Evolutionary conservation across 768 basidiomycete genomes (phyloP).

Genomic region (Psilocybe tampanensis): DNA sequence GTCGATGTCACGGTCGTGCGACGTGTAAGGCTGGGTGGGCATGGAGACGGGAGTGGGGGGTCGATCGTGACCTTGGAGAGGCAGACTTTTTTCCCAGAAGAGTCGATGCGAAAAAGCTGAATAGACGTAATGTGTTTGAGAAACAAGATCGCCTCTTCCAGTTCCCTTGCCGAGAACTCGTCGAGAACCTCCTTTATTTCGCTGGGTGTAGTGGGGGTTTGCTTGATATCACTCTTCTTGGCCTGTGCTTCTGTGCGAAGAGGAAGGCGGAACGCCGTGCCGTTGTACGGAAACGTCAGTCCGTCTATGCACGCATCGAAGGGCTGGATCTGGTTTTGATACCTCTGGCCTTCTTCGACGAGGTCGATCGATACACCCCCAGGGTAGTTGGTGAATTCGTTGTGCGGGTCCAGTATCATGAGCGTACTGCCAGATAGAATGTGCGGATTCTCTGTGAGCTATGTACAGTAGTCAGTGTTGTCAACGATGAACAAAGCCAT

Average conservation of each 20-base stretch:
- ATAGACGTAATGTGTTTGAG: conserved; percentile 39
- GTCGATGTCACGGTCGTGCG: not conserved
- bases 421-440: conserved; percentile 41
- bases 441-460: conserved; percentile 52
- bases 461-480: not conserved
- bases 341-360: conserved; percentile 16
- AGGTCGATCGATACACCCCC: conserved; percentile 34
- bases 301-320: conserved; percentile 13
- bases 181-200: conserved; percentile 40
- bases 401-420: conserved; percentile 45
- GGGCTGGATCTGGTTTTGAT: conserved; percentile 16
- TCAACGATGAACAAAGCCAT: not conserved
- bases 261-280: conserved; percentile 48
- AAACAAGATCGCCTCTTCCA: conserved; percentile 42
- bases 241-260: conserved; percentile 36
- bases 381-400: conserved; percentile 21
- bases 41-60: not conserved
- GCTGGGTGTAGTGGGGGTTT: conserved; percentile 10
- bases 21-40: not conserved
- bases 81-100: conserved; percentile 6
- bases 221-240: conserved; percentile 33
- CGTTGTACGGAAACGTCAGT: conserved; percentile 22
- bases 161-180: conserved; percentile 39
- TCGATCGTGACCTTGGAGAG: conserved; percentile 6
- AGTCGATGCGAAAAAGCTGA: conserved; percentile 36